Percentiles rank a stretch among this genome's conserved stretches.
phyloP scores from a whole-genome alignment of 2,329 filamentous ascomycete genomes.

The Xylaria sp. region DNA sequence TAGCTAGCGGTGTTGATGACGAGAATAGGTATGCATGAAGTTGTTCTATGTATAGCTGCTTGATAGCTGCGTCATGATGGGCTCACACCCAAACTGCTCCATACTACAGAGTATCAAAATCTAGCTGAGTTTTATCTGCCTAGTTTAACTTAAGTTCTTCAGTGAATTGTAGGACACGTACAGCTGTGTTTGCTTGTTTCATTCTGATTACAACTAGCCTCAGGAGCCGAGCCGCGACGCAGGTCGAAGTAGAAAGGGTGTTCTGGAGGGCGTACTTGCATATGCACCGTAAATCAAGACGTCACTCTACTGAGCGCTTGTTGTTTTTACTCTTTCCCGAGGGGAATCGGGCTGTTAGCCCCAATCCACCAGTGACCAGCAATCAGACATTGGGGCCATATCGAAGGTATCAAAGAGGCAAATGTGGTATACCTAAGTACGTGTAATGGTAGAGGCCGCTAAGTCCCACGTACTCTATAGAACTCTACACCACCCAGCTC shows the following conservation, averaged over 20 bases:
- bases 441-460: too few relatives aligned
- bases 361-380: not conserved
- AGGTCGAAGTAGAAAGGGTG: not conserved
- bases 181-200: conserved; percentile 12
- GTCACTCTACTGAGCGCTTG: not conserved
- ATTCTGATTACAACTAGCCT: not conserved
- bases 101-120: not conserved
- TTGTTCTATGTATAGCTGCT: conserved; percentile 8
- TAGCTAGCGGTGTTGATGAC: conserved; percentile 22
- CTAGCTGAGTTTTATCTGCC: not conserved
- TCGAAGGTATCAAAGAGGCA: too few relatives aligned
- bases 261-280: conserved; percentile 1
- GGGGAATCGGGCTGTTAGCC: not conserved
- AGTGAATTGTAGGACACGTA: not conserved
- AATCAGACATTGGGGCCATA: not conserved
- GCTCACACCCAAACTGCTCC: not conserved
- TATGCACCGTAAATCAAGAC: conserved; percentile 18
- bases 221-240: not conserved
- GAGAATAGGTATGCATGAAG: conserved; percentile 15
- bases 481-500: not conserved
- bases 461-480: too few relatives aligned
- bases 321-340: not conserved
- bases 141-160: not conserved
- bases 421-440: too few relatives aligned
- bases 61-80: conserved; percentile 26